These are phyloP conservation scores for Phytophthora pisi DNA, from an alignment of 352 stramenopile species.

Conservation along the genomic window DNA sequence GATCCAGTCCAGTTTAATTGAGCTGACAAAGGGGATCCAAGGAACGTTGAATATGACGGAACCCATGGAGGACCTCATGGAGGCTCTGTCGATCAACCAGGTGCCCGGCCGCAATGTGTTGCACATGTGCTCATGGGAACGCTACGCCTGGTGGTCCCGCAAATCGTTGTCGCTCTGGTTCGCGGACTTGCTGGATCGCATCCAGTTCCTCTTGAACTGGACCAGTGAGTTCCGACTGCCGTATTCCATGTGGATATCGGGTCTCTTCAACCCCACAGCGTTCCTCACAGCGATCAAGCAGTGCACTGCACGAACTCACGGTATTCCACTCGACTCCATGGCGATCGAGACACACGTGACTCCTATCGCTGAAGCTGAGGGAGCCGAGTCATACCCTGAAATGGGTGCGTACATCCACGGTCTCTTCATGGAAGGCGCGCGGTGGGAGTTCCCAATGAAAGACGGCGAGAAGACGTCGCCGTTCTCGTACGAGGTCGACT, in stretches of 20 bases:
- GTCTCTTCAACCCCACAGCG: conserved; percentile 84
- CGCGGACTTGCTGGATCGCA: conserved; percentile 76
- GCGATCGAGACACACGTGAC: conserved; percentile 95
- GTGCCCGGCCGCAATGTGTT: conserved; percentile 77
- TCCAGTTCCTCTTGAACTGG: conserved; percentile 72
- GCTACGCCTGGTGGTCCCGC: conserved; percentile 83
- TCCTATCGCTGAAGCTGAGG: conserved; percentile 60
- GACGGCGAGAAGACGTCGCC: conserved; percentile 83
- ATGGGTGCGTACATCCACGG: conserved; percentile 94
- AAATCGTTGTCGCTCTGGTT: conserved; percentile 87
- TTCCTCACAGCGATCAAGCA: conserved; percentile 89
- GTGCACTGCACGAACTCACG: conserved; percentile 84
- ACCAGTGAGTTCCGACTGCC: conserved; percentile 69
- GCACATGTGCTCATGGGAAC: conserved; percentile 80
- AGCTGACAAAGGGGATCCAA: conserved; percentile 84
- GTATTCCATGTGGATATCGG: conserved; percentile 84
- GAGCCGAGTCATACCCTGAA: conserved; percentile 72
- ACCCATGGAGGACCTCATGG: conserved; percentile 87
- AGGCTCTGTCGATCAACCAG: conserved; percentile 70
- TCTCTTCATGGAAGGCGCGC: conserved; percentile 94
- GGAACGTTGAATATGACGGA: conserved; percentile 90
- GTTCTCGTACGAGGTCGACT: conserved; percentile 87
- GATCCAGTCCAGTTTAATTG: conserved; percentile 63
- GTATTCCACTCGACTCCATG: conserved; percentile 92
- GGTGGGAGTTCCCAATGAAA: conserved; percentile 79